These are phyloP conservation scores for Capsella bursapastoris DNA, from an alignment of 345 rosid genomes.

Conservation along the genomic window DNA sequence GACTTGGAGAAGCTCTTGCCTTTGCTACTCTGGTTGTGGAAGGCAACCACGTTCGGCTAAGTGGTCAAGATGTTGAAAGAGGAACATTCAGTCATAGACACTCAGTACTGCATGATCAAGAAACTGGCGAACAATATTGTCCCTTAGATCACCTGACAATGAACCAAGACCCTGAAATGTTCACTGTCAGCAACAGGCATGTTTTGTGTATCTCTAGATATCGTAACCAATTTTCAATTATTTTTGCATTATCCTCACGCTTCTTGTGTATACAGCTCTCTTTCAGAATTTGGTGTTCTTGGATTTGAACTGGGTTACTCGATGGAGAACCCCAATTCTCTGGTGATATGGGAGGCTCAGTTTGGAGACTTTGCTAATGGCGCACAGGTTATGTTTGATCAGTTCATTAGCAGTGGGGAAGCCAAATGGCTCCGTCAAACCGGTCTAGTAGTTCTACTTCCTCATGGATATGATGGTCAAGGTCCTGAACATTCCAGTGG, in stretches of 20 bases:
- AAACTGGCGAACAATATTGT: constrained; percentile 65
- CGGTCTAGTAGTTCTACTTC: constrained; percentile 77
- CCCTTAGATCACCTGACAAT: constrained; percentile 67
- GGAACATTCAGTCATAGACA: constrained; percentile 86
- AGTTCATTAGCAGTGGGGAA: constrained; percentile 84
- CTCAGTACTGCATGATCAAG: constrained; percentile 80
- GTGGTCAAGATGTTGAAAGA: constrained; percentile 92
- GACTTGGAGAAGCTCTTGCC: constrained; percentile 78
- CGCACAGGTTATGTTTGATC: constrained; percentile 81
- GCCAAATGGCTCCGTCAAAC: constrained; percentile 80
- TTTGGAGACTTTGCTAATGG: constrained; percentile 90
- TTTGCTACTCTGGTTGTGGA: constrained; percentile 75
- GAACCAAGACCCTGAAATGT: constrained; percentile 77
- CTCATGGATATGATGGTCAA: constrained; percentile 87
- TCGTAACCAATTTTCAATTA: not conserved
- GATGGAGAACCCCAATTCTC: constrained; percentile 75
- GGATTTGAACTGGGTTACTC: constrained; percentile 88
- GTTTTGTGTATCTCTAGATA: not conserved
- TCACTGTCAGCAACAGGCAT: constrained; percentile 86
- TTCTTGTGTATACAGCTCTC: constrained; percentile 57
- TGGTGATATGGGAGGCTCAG: constrained; percentile 83
- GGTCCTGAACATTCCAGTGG: constrained; percentile 93
- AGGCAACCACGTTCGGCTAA: constrained; percentile 84
- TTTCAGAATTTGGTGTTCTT: constrained; percentile 84
- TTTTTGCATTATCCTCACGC: constrained; percentile 1